Evolutionary conservation across 2,329 filamentous ascomycete species (phyloP).

Genomic region (Fusarium kyushuense): DNA sequence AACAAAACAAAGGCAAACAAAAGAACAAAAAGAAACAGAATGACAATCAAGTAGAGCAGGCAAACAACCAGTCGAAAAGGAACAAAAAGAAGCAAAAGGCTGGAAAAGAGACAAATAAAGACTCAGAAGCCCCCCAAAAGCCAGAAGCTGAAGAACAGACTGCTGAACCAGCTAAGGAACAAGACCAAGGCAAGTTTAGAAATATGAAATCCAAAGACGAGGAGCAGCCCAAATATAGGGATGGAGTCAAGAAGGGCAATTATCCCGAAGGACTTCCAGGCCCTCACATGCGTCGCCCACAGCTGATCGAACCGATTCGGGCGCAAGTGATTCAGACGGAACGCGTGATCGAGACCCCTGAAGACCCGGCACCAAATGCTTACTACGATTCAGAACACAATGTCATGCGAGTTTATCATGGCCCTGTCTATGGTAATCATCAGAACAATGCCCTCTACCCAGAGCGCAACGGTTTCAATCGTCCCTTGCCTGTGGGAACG

Average conservation of each 20-base stretch:
- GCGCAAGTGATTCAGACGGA: slow-evolving; percentile 67
- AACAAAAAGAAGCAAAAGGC: slow-evolving; percentile 33
- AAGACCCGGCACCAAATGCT: slow-evolving; percentile 70
- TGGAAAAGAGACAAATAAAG: slow-evolving; percentile 26
- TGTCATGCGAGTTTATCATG: slow-evolving; percentile 69
- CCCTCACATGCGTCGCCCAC: slow-evolving; percentile 54
- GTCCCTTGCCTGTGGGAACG: slow-evolving; percentile 56
- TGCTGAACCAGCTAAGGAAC: slow-evolving; percentile 15
- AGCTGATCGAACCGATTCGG: slow-evolving; percentile 61
- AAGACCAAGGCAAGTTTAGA: slow-evolving; percentile 38
- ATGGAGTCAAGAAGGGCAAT: slow-evolving; percentile 39
- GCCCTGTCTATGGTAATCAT: slow-evolving; percentile 66
- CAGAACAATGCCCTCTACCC: slow-evolving; percentile 61
- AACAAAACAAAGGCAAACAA: slow-evolving; percentile 28
- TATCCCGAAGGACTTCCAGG: slow-evolving; percentile 49
- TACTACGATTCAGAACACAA: slow-evolving; percentile 67
- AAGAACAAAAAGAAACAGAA: slow-evolving; percentile 28
- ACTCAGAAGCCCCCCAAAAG: slow-evolving; percentile 18
- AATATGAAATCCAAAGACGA: slow-evolving; percentile 24
- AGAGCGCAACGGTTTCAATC: slow-evolving; percentile 48
- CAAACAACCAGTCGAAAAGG: slow-evolving; percentile 23
- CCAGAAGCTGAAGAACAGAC: slow-evolving; percentile 16
- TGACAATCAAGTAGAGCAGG: slow-evolving; percentile 9
- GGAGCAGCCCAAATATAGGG: slow-evolving; percentile 29
- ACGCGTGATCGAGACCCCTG: slow-evolving; percentile 63